phyloP scores from a whole-genome alignment of 2,329 filamentous ascomycete genomes.

The Tetracladium maxilliforme region DNA sequence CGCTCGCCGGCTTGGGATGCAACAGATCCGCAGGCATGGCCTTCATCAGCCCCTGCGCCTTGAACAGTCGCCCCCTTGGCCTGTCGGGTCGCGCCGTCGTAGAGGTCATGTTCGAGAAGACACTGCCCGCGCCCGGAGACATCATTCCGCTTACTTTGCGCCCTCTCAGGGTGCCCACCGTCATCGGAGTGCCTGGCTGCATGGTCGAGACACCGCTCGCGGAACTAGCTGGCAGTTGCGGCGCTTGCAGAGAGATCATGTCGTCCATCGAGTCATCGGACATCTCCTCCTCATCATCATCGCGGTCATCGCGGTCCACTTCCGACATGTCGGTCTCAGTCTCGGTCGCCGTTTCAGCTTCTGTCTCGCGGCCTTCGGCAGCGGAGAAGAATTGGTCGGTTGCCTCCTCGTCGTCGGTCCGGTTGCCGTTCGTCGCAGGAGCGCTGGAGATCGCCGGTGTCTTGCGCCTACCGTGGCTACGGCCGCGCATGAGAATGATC shows the following conservation, averaged over 20 bases:
- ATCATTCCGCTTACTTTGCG: constrained; percentile 59
- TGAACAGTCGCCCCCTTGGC: constrained; percentile 67
- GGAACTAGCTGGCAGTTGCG: constrained; percentile 61
- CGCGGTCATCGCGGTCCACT: too few species aligned
- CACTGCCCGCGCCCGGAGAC: constrained; percentile 74
- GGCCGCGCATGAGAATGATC: constrained; percentile 60
- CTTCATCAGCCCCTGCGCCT: constrained; percentile 60
- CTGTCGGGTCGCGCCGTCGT: constrained; percentile 65
- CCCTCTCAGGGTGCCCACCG: constrained; percentile 35
- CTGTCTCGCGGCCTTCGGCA: constrained; percentile 57
- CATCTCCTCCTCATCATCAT: constrained; percentile 55
- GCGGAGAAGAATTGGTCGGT: constrained; percentile 91
- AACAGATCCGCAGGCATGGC: constrained; percentile 64
- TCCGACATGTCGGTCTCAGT: constrained; percentile 45
- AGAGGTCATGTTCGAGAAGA: constrained; percentile 78
- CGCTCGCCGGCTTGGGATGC: constrained; percentile 62
- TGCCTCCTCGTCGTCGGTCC: constrained; percentile 72
- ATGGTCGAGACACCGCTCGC: constrained; percentile 69
- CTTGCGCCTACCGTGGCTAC: constrained; percentile 33
- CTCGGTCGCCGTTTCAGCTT: constrained; percentile 43
- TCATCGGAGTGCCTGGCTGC: constrained; percentile 69
- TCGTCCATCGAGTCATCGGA: constrained; percentile 90
- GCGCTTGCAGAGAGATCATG: constrained; percentile 78
- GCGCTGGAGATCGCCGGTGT: constrained; percentile 28
- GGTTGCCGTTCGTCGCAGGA: constrained; percentile 29